These are phyloP conservation scores for Botryotinia narcissicola DNA, from an alignment of 2,329 filamentous ascomycete species.

Conservation along the genomic window DNA sequence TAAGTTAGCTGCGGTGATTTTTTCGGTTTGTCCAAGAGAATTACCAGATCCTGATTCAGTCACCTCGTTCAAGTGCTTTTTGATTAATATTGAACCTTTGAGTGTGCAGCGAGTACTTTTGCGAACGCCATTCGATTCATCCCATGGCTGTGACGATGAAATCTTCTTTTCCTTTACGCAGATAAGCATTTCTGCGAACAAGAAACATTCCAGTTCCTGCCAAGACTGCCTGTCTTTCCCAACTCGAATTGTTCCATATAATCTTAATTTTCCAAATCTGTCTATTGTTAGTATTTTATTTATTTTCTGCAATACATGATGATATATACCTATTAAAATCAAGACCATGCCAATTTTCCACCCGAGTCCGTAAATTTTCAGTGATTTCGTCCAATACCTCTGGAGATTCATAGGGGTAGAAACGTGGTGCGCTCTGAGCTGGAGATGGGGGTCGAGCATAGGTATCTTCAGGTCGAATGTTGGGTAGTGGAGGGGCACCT, in stretches of 20 bases:
- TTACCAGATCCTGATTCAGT: slow-evolving; percentile 60
- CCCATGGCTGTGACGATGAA: slow-evolving; percentile 61
- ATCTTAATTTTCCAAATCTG: slow-evolving; percentile 85
- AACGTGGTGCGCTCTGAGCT: slow-evolving; percentile 49
- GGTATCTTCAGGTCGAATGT: slow-evolving; percentile 51
- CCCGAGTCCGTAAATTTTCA: slow-evolving; percentile 77
- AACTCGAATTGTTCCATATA: slow-evolving; percentile 87
- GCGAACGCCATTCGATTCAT: slow-evolving; percentile 54
- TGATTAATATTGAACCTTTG: slow-evolving; percentile 97
- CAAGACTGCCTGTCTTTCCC: slow-evolving; percentile 95
- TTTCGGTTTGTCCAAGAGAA: slow-evolving; percentile 35
- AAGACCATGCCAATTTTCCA: slow-evolving; percentile 97
- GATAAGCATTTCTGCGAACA: slow-evolving; percentile 98
- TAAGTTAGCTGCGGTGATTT: slow-evolving; percentile 39
- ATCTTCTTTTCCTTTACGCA: slow-evolving; percentile 97
- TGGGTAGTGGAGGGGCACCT: slow-evolving; percentile 46
- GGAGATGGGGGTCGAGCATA: slow-evolving; percentile 60
- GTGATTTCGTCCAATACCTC: slow-evolving; percentile 82
- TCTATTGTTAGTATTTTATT: slow-evolving; percentile 34
- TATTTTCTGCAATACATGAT: neutral
- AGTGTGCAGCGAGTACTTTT: slow-evolving; percentile 78
- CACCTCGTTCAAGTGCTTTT: slow-evolving; percentile 93
- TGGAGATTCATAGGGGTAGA: slow-evolving; percentile 70
- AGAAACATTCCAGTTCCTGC: slow-evolving; percentile 96
- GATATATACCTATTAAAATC: slow-evolving; percentile 72